These are phyloP conservation scores for Macrocystidia cucumis DNA, from an alignment of 1,284 basidiomycete genomes.

Conservation along the genomic window DNA sequence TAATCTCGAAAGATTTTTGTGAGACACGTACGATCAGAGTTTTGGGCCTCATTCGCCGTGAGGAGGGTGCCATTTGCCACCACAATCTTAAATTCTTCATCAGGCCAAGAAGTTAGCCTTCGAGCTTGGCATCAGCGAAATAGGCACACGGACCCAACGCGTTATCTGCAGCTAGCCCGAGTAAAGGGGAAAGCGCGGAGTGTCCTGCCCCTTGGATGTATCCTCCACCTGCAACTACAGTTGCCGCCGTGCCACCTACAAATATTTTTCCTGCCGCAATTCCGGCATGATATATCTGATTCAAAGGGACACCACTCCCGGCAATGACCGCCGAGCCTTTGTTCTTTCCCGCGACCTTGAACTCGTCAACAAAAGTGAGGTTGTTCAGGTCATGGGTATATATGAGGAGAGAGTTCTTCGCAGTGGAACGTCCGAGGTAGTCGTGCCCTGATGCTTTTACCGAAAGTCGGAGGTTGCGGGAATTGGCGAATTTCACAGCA, in stretches of 20 bases:
- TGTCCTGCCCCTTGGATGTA: constrained; percentile 25
- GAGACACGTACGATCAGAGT: constrained; percentile 10
- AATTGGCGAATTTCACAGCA: constrained; percentile 16
- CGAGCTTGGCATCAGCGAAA: background rate
- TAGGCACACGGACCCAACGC: constrained; percentile 15
- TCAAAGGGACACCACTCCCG: constrained; percentile 19
- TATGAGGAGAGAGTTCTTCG: constrained; percentile 18
- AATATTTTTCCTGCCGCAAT: constrained; percentile 17
- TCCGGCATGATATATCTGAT: constrained; percentile 15
- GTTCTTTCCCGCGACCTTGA: constrained; percentile 10
- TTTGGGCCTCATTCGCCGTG: constrained; percentile 14
- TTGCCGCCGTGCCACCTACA: constrained; percentile 21
- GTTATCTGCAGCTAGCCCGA: constrained; percentile 23
- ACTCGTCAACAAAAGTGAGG: constrained; percentile 19
- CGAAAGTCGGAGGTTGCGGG: constrained; percentile 18
- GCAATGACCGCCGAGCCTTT: constrained; percentile 20
- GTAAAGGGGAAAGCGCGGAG: constrained; percentile 17
- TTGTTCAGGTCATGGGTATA: constrained; percentile 17
- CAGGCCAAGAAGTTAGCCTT: background rate
- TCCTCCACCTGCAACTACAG: constrained; percentile 20
- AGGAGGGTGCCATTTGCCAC: constrained; percentile 20
- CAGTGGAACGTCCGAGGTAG: constrained; percentile 22
- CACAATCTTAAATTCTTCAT: constrained; percentile 18
- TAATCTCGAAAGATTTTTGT: background rate
- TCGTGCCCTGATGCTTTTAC: constrained; percentile 25